These are phyloP conservation scores for Thalassia testudinum DNA, from an alignment of 116 monocot species.

Conservation along the genomic window DNA sequence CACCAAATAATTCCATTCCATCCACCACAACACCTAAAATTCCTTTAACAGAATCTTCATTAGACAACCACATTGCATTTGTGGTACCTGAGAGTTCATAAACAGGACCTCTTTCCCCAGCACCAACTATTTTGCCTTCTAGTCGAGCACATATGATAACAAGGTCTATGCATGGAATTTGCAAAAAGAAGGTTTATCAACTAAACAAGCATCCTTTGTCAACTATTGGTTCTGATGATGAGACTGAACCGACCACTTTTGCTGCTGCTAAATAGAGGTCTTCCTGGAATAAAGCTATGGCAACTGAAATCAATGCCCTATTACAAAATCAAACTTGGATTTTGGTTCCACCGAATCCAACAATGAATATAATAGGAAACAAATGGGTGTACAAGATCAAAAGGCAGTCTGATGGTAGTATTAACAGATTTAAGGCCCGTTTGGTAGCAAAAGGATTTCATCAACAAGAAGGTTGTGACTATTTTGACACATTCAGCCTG, in stretches of 20 bases:
- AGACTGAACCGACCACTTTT: not conserved
- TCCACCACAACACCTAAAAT: not conserved
- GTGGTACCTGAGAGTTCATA: too few species aligned
- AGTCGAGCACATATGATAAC: not conserved
- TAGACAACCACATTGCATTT: too few species aligned
- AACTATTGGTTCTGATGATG: not conserved
- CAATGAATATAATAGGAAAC: not conserved
- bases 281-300: not conserved
- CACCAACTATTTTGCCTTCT: too few species aligned
- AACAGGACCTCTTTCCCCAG: too few species aligned
- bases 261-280: too few species aligned
- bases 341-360: not conserved
- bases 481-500: not conserved
- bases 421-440: not conserved
- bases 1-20: not conserved
- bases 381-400: not conserved
- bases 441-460: slow-evolving; percentile 1
- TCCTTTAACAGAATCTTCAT: not conserved
- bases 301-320: not conserved
- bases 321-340: not conserved
- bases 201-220: not conserved
- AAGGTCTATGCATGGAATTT: not conserved
- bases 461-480: not conserved
- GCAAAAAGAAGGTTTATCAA: not conserved
- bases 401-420: not conserved